Base-by-base conservation (phyloP, 768 basidiomycete species). In the Kwoniella sp. region DNA sequence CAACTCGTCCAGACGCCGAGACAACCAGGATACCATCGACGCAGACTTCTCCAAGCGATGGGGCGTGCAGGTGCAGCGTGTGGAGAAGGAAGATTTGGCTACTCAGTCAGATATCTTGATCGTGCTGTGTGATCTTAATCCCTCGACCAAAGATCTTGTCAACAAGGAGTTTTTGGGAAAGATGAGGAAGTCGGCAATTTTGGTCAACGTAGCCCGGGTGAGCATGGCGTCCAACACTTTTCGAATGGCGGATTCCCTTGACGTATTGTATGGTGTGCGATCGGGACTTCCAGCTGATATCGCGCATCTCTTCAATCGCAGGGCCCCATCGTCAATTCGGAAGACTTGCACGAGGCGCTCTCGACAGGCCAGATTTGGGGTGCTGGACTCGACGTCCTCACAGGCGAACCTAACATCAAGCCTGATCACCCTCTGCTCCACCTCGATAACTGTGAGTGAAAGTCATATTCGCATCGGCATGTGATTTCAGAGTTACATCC, bases 321-420 rank as follows among this genome's bases (percentile, higher is more conserved):
- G 31, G 80, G 81, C 3, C 87, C 91, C 0, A 81, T 97, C 15
- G 91, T 99, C 7, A 93, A 99, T 78, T 91, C 91, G 0, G 87
- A 90, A 54, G 95, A 94, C 13, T 84, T 99, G 9, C 90, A 89
- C 1, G 86, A 84, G 66, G 95, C 94, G 1, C 81, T 98, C 48
- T 78, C 83, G 52, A 87, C 89, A 66, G 85, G 85, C 2, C 88
- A 89, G 87, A 90, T 99, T 25, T 94, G 89, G 85, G 93, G 88
- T 25, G 96, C 96, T 0, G 95, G 92, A 0, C 73, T 99, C 12
- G 95, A 99, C 79, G 95, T 98, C 37, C 87, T 97, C 7, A 91
- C 93, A 69, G 93, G 93, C 22, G 94, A 98, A 78, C 94, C 94
- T 0, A 80, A 88, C 51, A 84, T 99, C 28, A 72, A 81, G 0